Evolutionary conservation across 2,329 filamentous ascomycete species (phyloP).

Genomic region (Talaromyces sp.): DNA sequence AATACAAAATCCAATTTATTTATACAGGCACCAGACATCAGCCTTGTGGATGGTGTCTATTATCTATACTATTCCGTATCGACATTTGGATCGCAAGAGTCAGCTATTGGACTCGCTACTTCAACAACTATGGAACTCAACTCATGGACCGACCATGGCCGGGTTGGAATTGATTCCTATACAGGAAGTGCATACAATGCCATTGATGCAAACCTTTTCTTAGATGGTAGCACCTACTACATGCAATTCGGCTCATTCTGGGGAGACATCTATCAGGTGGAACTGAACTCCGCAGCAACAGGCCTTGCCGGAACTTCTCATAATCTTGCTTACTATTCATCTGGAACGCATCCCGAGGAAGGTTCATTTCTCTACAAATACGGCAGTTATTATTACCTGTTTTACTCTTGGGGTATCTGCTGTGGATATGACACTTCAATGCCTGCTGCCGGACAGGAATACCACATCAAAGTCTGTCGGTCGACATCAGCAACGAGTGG

Average conservation of each 20-base stretch:
- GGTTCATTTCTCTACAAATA: slow-evolving; percentile 53
- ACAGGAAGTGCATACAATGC: slow-evolving; percentile 49
- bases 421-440: slow-evolving; percentile 50
- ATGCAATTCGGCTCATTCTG: slow-evolving; percentile 66
- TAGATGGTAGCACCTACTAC: slow-evolving; percentile 37
- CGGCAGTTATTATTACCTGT: slow-evolving; percentile 58
- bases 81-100: slow-evolving; percentile 55
- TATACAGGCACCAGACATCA: slow-evolving; percentile 57
- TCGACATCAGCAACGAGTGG: slow-evolving; percentile 46
- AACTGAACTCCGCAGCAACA: slow-evolving; percentile 37
- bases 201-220: slow-evolving; percentile 55
- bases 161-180: slow-evolving; percentile 30
- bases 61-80: slow-evolving; percentile 64
- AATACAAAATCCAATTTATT: too few relatives aligned
- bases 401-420: slow-evolving; percentile 58
- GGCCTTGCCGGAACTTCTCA: slow-evolving; percentile 29
- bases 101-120: slow-evolving; percentile 56
- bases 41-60: slow-evolving; percentile 53
- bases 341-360: slow-evolving; percentile 51
- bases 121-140: slow-evolving; percentile 35
- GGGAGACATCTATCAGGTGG: slow-evolving; percentile 57
- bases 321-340: slow-evolving; percentile 51
- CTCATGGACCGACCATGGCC: slow-evolving; percentile 30
- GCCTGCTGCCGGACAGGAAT: slow-evolving; percentile 56
- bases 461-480: slow-evolving; percentile 62